phyloP scores from a whole-genome alignment of 1,284 basidiomycete species.

The Schizophyllum commune region DNA sequence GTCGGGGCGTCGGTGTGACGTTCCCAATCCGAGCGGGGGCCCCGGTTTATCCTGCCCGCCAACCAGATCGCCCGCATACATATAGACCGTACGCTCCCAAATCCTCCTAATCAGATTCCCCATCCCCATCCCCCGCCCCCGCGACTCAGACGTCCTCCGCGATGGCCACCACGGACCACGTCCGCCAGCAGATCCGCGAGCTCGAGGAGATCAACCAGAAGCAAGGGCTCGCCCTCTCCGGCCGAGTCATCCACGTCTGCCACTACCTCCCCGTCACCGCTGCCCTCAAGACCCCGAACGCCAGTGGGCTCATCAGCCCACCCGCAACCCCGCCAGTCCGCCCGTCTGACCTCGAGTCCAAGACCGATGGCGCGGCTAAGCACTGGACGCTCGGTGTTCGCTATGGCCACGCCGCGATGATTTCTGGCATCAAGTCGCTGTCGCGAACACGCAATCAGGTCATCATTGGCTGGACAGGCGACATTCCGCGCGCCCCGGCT shows the following conservation, averaged over 20 bases:
- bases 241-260: conserved; percentile 82
- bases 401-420: conserved; percentile 93
- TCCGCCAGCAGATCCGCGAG: conserved; percentile 48
- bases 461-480: conserved; percentile 92
- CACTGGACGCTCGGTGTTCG: conserved; percentile 76
- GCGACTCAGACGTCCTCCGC: conserved; percentile 13
- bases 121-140: not conserved
- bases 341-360: conserved; percentile 30
- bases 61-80: not conserved
- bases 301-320: conserved; percentile 50
- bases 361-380: not conserved
- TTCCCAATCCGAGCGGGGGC: not conserved
- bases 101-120: not conserved
- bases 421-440: conserved; percentile 86
- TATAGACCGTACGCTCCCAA: not conserved
- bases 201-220: conserved; percentile 67
- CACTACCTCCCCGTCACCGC: conserved; percentile 72
- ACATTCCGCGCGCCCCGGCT: conserved; percentile 39
- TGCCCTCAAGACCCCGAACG: conserved; percentile 36
- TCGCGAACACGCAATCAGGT: conserved; percentile 82
- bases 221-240: conserved; percentile 67
- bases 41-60: not conserved
- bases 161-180: conserved; percentile 36
- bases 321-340: conserved; percentile 58
- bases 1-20: not conserved